Percentiles rank a stretch among this genome's conserved stretches.
Evolutionary conservation across 2,329 filamentous ascomycete species (phyloP).

Genomic region (Cytospora mali): DNA sequence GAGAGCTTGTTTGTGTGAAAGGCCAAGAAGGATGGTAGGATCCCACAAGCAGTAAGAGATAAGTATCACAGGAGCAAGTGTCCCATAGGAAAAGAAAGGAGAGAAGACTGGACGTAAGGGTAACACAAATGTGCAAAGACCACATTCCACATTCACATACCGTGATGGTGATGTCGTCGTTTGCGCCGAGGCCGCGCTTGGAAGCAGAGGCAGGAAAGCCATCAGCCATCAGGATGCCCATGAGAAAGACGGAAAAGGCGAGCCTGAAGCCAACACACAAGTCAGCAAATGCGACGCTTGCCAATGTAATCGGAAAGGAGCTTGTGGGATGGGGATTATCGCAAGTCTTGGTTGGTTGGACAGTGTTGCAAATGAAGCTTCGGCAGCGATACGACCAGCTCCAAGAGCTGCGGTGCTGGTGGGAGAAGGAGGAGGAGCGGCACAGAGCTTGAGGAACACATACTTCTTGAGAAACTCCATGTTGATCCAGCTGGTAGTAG

Average conservation of each 20-base stretch:
- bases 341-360: background rate
- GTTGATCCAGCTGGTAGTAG: background rate
- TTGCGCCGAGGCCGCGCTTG: conserved; percentile 31
- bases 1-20: too few relatives aligned
- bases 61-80: too few relatives aligned
- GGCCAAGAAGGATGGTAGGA: too few relatives aligned
- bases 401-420: background rate
- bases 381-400: background rate
- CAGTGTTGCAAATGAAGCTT: background rate
- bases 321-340: background rate
- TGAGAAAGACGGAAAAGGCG: conserved; percentile 1
- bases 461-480: conserved; percentile 18
- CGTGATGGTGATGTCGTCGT: conserved; percentile 31
- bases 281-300: background rate
- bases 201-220: conserved; percentile 3
- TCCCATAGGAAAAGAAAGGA: background rate
- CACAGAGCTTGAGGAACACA: background rate
- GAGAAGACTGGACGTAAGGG: too few relatives aligned
- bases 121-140: too few relatives aligned
- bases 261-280: background rate
- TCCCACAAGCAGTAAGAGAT: too few relatives aligned
- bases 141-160: too few relatives aligned
- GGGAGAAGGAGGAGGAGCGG: background rate
- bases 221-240: conserved; percentile 4
- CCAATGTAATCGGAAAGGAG: too few relatives aligned